Conservation (phyloP, 2,329 filamentous ascomycete genomes). For the Xylariales sp. region DNA sequence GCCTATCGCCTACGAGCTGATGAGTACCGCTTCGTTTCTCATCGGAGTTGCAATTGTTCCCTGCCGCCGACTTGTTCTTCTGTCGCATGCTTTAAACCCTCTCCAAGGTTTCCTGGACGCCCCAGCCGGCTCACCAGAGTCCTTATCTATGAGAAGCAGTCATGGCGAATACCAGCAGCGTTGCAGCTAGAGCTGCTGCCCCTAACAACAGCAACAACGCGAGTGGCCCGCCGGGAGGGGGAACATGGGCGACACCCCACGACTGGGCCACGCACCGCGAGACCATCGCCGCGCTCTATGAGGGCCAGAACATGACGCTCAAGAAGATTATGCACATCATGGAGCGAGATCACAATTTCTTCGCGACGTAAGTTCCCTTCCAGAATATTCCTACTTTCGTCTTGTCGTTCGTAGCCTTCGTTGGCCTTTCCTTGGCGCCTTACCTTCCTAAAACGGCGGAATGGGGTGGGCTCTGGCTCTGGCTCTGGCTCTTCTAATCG, state of each 20-base stretch:
- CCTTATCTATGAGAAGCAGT: neutral
- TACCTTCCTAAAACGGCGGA: constrained; percentile 9
- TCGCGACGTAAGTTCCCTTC: constrained; percentile 7
- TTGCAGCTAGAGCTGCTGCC: neutral
- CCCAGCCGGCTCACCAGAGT: no score
- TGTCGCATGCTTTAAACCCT: no score
- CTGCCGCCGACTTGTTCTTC: no score
- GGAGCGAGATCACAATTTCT: constrained; percentile 7
- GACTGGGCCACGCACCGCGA: constrained; percentile 7
- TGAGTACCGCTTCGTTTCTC: no score
- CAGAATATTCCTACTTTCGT: neutral
- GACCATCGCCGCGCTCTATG: constrained; percentile 5
- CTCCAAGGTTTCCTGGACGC: no score
- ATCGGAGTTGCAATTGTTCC: no score
- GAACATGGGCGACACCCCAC: constrained; percentile 8
- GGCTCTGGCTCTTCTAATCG: neutral
- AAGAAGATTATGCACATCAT: constrained; percentile 9
- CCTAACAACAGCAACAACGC: no score
- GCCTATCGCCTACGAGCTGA: no score
- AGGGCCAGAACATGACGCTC: constrained; percentile 9
- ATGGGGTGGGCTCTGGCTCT: neutral
- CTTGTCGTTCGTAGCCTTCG: neutral
- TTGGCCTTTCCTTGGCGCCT: neutral
- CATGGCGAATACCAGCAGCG: constrained; percentile 6
- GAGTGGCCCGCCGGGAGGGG: constrained; percentile 3